phyloP scores from a whole-genome alignment of 148 eudicot species.

The Amaranthus hypochondriacus region DNA sequence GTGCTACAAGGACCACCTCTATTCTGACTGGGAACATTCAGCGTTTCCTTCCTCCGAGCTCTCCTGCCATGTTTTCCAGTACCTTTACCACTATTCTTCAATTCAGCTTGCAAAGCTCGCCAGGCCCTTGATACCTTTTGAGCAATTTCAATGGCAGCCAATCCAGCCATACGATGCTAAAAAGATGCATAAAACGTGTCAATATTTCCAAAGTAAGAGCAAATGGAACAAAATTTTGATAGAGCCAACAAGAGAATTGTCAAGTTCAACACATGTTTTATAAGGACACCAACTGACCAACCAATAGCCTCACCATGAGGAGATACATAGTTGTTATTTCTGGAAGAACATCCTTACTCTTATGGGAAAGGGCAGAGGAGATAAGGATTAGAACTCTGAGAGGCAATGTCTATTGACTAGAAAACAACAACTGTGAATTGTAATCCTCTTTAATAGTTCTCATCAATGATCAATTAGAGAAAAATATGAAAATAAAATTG shows the following conservation, averaged over 20 bases:
- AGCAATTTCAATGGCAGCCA: constrained; percentile 97
- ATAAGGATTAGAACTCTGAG: no score
- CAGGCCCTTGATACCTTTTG: constrained; percentile 90
- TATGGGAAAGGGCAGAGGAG: background rate
- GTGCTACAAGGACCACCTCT: constrained; percentile 98
- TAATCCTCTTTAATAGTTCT: background rate
- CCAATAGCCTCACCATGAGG: background rate
- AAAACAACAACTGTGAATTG: background rate
- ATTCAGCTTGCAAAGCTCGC: constrained; percentile 81
- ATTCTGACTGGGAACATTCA: constrained; percentile 62
- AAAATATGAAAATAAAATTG: background rate
- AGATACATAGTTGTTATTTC: constrained; percentile 1
- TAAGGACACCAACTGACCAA: background rate
- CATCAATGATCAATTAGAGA: constrained; percentile 1
- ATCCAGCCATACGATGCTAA: constrained; percentile 99
- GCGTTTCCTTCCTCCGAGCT: constrained; percentile 66
- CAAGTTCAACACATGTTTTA: background rate
- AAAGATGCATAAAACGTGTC: constrained; percentile 24
- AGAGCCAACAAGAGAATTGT: background rate
- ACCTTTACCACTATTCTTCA: constrained; percentile 64
- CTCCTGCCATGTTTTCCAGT: constrained; percentile 61
- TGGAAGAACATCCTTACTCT: background rate
- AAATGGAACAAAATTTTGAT: background rate
- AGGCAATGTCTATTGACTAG: no score
- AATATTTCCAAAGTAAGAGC: background rate